A percentile compares a stretch with the other conserved stretches of the same genome.
Conservation (phyloP, 169 alveolate genomes). For the Babesia caballi region DNA sequence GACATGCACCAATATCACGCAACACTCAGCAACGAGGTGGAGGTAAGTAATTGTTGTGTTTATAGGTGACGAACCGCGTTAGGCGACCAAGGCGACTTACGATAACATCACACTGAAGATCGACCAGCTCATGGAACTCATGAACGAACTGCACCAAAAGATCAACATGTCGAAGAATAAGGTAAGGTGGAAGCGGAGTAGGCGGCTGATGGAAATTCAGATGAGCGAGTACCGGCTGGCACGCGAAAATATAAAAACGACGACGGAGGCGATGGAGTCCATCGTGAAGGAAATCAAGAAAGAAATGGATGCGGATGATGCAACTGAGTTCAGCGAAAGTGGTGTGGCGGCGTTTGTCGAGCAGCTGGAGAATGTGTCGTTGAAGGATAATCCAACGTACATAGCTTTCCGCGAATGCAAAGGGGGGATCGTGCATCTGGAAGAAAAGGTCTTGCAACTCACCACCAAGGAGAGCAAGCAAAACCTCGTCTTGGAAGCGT, state of each 20-base stretch:
- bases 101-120: background rate
- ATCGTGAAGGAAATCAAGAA: conserved; percentile 7
- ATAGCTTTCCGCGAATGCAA: background rate
- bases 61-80: background rate
- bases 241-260: conserved; percentile 1
- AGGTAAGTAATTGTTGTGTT: background rate
- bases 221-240: background rate
- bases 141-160: conserved; percentile 12
- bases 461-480: background rate
- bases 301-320: conserved; percentile 7
- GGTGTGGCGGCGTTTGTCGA: background rate
- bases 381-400: background rate
- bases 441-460: background rate
- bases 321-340: background rate
- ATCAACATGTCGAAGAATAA: background rate
- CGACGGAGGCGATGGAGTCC: background rate
- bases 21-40: conserved; percentile 11
- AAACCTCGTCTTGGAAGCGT: background rate
- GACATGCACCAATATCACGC: conserved; percentile 11
- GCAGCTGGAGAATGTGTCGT: background rate
- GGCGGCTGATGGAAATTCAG: background rate
- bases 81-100: background rate
- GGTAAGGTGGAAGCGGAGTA: background rate
- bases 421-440: background rate
- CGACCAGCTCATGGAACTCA: conserved; percentile 13